These are phyloP conservation scores for Volvox reticuliferus DNA, from an alignment of 139 green algal species.

Conservation along the genomic window DNA sequence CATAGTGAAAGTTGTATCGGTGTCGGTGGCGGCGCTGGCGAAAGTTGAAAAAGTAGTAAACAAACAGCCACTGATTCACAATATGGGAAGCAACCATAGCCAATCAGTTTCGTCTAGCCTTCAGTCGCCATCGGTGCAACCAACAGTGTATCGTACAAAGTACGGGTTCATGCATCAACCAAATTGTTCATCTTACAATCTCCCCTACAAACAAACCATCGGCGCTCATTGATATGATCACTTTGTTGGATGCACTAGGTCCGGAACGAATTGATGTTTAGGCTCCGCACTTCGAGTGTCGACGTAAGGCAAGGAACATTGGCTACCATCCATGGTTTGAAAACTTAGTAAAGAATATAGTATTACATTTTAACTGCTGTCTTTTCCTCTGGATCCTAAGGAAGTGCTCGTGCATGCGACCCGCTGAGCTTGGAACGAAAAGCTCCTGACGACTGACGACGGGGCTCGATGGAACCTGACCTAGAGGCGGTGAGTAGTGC, in stretches of 20 bases:
- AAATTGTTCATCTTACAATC: too few species aligned
- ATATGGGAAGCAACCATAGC: background rate
- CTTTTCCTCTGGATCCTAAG: background rate
- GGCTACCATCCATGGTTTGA: too few species aligned
- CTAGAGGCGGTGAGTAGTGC: constrained; percentile 43
- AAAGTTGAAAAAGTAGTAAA: background rate
- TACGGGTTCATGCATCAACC: too few species aligned
- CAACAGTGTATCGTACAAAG: too few species aligned
- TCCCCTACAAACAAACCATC: too few species aligned
- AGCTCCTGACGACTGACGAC: background rate
- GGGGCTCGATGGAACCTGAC: constrained; percentile 37
- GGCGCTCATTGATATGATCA: too few species aligned
- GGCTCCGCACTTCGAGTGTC: constrained; percentile 1
- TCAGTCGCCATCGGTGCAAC: too few species aligned
- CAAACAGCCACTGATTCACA: background rate
- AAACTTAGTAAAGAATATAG: too few species aligned
- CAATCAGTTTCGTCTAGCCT: too few species aligned
- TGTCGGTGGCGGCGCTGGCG: constrained; percentile 11
- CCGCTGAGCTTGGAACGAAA: background rate
- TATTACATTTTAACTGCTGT: too few species aligned
- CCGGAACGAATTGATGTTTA: too few species aligned
- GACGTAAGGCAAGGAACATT: background rate
- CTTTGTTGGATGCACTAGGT: too few species aligned
- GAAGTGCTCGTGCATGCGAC: background rate
- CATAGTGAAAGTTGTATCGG: constrained; percentile 23